Evolutionary conservation across 768 basidiomycete species (phyloP), one percentile per base, ranked within the genome.

Genomic region (Phlebiopsis flavidoalba): DNA sequence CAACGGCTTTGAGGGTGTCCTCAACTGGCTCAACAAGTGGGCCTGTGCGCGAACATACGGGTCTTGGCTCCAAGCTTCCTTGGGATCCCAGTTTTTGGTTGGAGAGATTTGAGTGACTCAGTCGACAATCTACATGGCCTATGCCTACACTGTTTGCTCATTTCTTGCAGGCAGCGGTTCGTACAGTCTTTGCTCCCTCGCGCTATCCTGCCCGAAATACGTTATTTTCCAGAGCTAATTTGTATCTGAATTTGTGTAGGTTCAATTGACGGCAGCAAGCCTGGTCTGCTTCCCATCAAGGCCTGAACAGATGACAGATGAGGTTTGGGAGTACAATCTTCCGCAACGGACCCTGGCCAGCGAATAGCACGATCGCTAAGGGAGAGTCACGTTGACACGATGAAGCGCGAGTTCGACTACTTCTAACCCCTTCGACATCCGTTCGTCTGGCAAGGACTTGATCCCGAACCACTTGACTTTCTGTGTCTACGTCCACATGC

Each of bases 351-450:
- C 82, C 89, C 21, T 92, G 83, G 84, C 91, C 89, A n/a, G 73
- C 78, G 12, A 71, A 80, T 17, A 77, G 89, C 0, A 81, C 89
- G 5, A 72, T 97, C 48, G 75, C 86, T 1, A 81, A 79, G 64
- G 91, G 91, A n/a, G 26, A 31, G 26, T 69, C 93, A 91, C 67
- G 90, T 85, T 35, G 88, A 95, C 70, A 79, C 81, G 15, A 81
- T 98, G 74, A 95, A 90, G 72, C 89, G 90, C 73, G 89, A 94
- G 74, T 98, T 88, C 80, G 78, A 89, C 35, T 99, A 98, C 79
- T 98, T 96, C 80, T 99, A 99, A n/a, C 75, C 96, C 97, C 57
- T 89, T 98, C 80, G 93, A 98, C 76, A 84, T 99, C 67, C 92
- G 97, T 52, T 98, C 97, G 14, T 99, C 97, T 12, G 97, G 92